Percentiles rank a stretch among this genome's conserved stretches.
phyloP scores from a whole-genome alignment of 2,329 filamentous ascomycete genomes.

The Xylariaceae sp. region DNA sequence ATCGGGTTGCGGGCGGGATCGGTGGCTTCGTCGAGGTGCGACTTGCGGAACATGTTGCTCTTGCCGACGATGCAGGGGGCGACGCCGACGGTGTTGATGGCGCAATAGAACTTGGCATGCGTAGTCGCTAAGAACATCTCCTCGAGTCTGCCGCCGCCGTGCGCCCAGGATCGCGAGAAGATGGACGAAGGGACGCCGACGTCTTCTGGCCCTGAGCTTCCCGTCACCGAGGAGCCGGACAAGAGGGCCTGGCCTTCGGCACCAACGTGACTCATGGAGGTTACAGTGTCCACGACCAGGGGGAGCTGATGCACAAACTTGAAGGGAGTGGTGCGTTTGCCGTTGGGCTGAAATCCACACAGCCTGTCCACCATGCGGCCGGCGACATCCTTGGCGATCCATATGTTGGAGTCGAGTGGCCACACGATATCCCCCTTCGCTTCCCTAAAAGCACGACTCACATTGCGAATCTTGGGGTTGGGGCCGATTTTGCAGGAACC shows the following conservation, averaged over 20 bases:
- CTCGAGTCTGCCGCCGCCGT: constrained; percentile 77
- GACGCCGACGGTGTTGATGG: constrained; percentile 87
- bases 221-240: constrained; percentile 34
- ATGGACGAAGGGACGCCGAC: constrained; percentile 28
- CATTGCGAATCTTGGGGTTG: constrained; percentile 97
- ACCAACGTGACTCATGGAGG: constrained; percentile 29
- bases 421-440: constrained; percentile 84
- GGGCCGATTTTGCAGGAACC: constrained; percentile 66
- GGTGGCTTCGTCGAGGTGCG: constrained; percentile 75
- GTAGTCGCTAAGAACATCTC: constrained; percentile 92
- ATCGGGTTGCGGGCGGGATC: constrained; percentile 44
- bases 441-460: constrained; percentile 88
- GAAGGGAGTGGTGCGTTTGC: constrained; percentile 54
- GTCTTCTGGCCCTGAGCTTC: constrained; percentile 31
- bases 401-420: constrained; percentile 96
- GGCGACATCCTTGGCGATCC: constrained; percentile 74
- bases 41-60: constrained; percentile 96
- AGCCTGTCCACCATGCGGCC: constrained; percentile 88
- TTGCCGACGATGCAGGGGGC: constrained; percentile 95
- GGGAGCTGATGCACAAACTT: constrained; percentile 97
- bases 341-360: constrained; percentile 57
- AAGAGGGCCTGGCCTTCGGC: constrained; percentile 33
- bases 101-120: constrained; percentile 95
- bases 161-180: constrained; percentile 33
- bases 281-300: constrained; percentile 72